phyloP scores from a whole-genome alignment of 805 yeast genomes.

The Metschnikowia aberdeeniae region DNA sequence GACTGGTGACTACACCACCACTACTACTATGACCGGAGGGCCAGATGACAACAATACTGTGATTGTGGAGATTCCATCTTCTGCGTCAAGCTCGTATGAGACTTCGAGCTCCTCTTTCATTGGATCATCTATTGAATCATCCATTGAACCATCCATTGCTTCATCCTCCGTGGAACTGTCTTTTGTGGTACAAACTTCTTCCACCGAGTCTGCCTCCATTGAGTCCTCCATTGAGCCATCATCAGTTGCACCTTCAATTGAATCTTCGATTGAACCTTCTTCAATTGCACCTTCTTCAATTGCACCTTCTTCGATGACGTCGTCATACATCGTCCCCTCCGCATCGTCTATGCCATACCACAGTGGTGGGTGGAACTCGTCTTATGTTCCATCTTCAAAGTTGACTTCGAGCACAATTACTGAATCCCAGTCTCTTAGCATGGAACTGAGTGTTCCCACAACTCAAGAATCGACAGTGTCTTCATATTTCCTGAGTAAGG shows the following conservation, averaged over 20 bases:
- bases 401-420: not conserved
- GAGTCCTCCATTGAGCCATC: not conserved
- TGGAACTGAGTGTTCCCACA: not conserved
- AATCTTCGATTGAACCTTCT: not conserved
- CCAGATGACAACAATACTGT: constrained; percentile 9
- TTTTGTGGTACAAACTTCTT: not conserved
- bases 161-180: too few species aligned
- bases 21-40: constrained; percentile 10
- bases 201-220: not conserved
- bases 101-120: constrained; percentile 1
- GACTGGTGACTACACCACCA: constrained; percentile 8
- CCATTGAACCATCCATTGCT: not conserved
- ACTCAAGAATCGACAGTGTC: not conserved
- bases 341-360: not conserved
- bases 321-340: not conserved
- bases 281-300: not conserved
- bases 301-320: not conserved
- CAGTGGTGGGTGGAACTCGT: not conserved
- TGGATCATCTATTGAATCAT: not conserved
- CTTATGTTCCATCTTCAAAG: not conserved
- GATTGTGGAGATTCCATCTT: constrained; percentile 6
- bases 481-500: not conserved
- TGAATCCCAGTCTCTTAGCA: not conserved
- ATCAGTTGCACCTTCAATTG: too few species aligned
- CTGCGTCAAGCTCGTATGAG: constrained; percentile 11